Evolutionary conservation across 257 asterid species (phyloP), one percentile per base, ranked within the genome.

Genomic region (Leptodermis oblonga): DNA sequence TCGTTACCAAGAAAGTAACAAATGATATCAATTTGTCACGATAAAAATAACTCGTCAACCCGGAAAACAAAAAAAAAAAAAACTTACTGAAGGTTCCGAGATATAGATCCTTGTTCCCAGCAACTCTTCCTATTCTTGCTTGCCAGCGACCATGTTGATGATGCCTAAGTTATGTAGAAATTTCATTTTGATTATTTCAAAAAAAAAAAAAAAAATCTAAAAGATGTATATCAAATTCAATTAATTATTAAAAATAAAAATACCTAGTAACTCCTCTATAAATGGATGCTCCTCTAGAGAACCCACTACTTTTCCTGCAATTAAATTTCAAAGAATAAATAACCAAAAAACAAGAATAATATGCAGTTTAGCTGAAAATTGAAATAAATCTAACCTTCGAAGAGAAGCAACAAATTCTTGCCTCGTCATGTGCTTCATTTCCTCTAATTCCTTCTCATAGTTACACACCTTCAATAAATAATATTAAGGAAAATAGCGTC

Each of bases 101-200:
- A 71, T 90, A 86, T 12, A 90, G 92, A 77, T 88, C 97, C 77
- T 88, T 90, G 71, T 90, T 90, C 68, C 96, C 97, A 54, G 95
- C 95, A 8, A 90, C 97, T 75, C 97, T 81, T n/a, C 97, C 93
- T 3, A 90, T 90, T 75, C 93, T 82, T 43, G 97, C 97, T 67
- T 90, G 96, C 97, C 97, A 88, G 34, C 96, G 86, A 52, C 97
- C 95, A 70, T 90, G 96, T 82, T 90, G 97, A 83, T 90, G 97
- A 79, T 90, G 97, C 88, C 97, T 90, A 80, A n/a, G n/a, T n/a
- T n/a, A 36, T 67, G 49, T 42, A n/a, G 42, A 55, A 61, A 34
- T 11, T 26, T 22, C 26, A 11, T 55, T 11, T 52, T n/a, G 7
- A 54, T n/a, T n/a, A n/a, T n/a, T n/a, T 1, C 0, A 7, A 31